Conservation (phyloP, 331 rosid genomes). For the Pyrus hybrid region DNA sequence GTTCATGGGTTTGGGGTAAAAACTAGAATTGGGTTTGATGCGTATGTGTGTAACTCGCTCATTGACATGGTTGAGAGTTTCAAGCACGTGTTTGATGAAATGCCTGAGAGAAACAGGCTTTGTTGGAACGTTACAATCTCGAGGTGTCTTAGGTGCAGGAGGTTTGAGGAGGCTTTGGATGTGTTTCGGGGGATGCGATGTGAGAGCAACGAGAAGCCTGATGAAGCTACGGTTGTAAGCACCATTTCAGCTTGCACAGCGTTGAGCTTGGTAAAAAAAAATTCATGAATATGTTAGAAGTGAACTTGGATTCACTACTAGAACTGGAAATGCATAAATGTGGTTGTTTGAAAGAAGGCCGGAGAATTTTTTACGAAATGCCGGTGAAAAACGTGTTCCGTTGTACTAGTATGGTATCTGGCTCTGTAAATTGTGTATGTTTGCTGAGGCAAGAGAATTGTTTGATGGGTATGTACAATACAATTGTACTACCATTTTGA, state of each 20-base stretch:
- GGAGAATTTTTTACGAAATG: slow-evolving; percentile 25
- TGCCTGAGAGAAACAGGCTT: slow-evolving; percentile 20
- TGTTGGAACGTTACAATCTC: slow-evolving; percentile 72
- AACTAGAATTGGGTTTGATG: slow-evolving; percentile 51
- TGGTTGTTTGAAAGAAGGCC: slow-evolving; percentile 65
- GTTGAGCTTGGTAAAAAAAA: too few species aligned
- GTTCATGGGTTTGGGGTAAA: slow-evolving; percentile 60
- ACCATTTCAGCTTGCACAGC: too few species aligned
- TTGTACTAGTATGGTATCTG: too few species aligned
- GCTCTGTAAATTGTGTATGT: too few species aligned
- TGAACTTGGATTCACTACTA: slow-evolving; percentile 10
- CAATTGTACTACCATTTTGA: too few species aligned
- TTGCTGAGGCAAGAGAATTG: too few species aligned
- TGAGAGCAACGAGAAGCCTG: too few species aligned
- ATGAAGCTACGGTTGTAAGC: too few species aligned
- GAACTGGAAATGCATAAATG: slow-evolving; percentile 59
- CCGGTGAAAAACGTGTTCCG: slow-evolving; percentile 19
- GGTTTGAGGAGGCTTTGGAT: slow-evolving; percentile 41
- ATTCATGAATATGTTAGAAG: too few species aligned
- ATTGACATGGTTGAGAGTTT: slow-evolving; percentile 21
- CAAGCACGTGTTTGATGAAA: slow-evolving; percentile 24
- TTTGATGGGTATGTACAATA: too few species aligned
- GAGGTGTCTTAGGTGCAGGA: slow-evolving; percentile 47
- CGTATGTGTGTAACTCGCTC: slow-evolving; percentile 65
- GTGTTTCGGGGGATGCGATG: slow-evolving; percentile 32